Evolutionary conservation across 495 filamentous ascomycete species (phyloP).

Genomic region (Chaetomium fimeti): DNA sequence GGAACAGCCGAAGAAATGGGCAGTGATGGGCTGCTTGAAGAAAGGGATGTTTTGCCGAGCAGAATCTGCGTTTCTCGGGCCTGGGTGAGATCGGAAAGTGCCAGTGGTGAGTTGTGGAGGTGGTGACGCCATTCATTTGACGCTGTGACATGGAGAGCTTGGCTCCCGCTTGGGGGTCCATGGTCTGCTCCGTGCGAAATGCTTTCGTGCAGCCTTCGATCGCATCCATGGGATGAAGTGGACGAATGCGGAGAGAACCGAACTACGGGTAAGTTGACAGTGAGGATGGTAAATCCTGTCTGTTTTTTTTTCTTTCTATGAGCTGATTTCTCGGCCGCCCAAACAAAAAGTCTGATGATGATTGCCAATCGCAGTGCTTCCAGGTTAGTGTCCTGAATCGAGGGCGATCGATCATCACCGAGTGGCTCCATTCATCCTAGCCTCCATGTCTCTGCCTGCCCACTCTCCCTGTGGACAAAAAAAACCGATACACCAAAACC

Average conservation of each 20-base stretch:
- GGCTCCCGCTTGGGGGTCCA: neutral
- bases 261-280: too few relatives aligned
- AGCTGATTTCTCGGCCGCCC: neutral
- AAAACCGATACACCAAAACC: too few relatives aligned
- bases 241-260: constrained; percentile 1
- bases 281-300: neutral
- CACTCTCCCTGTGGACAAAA: too few relatives aligned
- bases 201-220: constrained; percentile 10
- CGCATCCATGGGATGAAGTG: too few relatives aligned
- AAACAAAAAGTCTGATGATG: neutral
- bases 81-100: neutral
- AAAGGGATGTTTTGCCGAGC: constrained; percentile 6
- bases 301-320: neutral
- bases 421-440: too few relatives aligned
- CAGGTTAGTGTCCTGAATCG: too few relatives aligned
- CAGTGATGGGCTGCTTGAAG: neutral
- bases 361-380: too few relatives aligned
- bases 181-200: neutral
- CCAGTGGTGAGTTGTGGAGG: constrained; percentile 8
- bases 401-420: too few relatives aligned
- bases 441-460: too few relatives aligned
- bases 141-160: neutral
- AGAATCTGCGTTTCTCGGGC: neutral
- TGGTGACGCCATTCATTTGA: constrained; percentile 11
- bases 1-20: neutral